A percentile compares a stretch with the other conserved stretches of the same genome.
Conservation (phyloP, 2,329 filamentous ascomycete species). For the Aspergillus sp. region DNA sequence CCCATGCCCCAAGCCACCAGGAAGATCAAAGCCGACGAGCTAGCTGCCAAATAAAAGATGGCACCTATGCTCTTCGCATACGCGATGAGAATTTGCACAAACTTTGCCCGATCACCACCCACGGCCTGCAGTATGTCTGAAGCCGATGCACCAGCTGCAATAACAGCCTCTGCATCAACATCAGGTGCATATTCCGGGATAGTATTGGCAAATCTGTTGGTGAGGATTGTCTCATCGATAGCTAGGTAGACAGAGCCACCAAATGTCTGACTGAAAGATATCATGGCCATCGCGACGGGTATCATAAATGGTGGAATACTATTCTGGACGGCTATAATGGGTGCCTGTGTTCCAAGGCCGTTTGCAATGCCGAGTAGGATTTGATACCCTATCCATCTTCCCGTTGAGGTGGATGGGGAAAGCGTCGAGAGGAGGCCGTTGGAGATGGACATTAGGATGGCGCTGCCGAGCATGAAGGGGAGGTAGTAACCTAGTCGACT, state of each 20-base stretch:
- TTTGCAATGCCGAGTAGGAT: neutral
- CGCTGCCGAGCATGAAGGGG: neutral
- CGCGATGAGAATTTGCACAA: conserved; percentile 26
- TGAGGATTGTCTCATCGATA: conserved; percentile 48
- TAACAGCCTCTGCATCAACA: conserved; percentile 28
- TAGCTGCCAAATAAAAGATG: conserved; percentile 21
- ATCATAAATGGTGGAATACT: conserved; percentile 27
- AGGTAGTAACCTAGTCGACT: neutral
- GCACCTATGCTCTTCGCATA: conserved; percentile 23
- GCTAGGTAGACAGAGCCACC: conserved; percentile 48
- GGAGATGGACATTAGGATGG: neutral
- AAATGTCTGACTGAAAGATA: conserved; percentile 39
- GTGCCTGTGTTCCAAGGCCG: neutral
- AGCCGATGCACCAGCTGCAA: conserved; percentile 36
- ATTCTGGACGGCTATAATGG: neutral
- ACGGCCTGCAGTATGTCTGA: conserved; percentile 5
- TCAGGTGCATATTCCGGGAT: conserved; percentile 29
- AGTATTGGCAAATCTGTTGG: conserved; percentile 31
- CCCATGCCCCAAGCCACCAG: conserved; percentile 19
- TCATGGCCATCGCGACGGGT: conserved; percentile 36
- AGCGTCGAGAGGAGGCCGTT: neutral
- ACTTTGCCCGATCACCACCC: neutral
- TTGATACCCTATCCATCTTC: neutral
- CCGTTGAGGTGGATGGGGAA: neutral
- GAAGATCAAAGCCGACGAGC: conserved; percentile 10